Evolutionary conservation across 2,329 filamentous ascomycete species (phyloP), one percentile per base, ranked within the genome.

Genomic region (Fusarium sp.): DNA sequence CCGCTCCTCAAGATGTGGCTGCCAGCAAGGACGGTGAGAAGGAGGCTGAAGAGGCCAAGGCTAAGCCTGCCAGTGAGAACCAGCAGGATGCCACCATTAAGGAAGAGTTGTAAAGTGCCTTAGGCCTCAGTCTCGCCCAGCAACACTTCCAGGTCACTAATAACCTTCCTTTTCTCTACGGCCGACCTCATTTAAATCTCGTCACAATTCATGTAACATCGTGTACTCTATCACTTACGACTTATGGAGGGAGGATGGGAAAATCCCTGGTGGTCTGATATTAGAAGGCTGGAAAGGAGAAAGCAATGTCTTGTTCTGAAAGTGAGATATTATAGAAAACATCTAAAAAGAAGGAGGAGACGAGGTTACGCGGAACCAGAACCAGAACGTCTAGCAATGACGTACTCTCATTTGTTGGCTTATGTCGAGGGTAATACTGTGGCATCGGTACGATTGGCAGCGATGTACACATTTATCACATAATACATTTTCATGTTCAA

Each of bases 1-100:
- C 64, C 58, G 32, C 63, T 28, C 61, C 58, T 78, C 82, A 85
- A 65, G 82, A 83, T 47, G 81, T 78, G 42, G 81, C 84, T 33
- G 80, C 87, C 76, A 86, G 90, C 79, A 85, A 88, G 64, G 89
- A 89, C 69, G 89, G 89, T 67, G 88, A 90, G 81, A 88, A 86
- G 77, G 89, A 89, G 79, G 83, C 86, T 19, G 87, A 89, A 77
- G 84, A 84, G 73, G 84, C 83, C 73, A 83, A 86, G 75, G 87
- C 89, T 46, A 91, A 91, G 83, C 90, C 90, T 38, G 90, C 88
- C 5, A 91, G 89, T 75, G 90, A 92, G 75, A 86, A 86, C 67
- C 88, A 89, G 73, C 88, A 89, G 73, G 89, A 91, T 78, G 89
- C 90, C 33, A 88, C 85, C 19, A 79, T 75, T 52, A 82, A 80